Evolutionary conservation across 176 grass and related monocot species (phyloP).

Genomic region (Panicum miliaceum): DNA sequence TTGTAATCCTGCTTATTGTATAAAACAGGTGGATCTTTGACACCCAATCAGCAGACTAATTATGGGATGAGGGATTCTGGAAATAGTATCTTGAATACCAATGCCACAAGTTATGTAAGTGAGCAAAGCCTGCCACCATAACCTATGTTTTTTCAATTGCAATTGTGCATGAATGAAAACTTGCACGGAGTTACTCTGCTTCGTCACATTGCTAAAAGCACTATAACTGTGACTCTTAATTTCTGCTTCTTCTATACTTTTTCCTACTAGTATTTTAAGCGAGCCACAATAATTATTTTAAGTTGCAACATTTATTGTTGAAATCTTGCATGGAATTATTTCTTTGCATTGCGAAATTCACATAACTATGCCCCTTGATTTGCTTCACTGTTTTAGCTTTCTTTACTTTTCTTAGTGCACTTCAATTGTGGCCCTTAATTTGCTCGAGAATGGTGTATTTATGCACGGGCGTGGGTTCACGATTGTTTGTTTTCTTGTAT

Average conservation of each 20-base stretch:
- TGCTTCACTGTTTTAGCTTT: not conserved
- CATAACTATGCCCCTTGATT: not conserved
- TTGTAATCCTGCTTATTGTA: conserved; percentile 42
- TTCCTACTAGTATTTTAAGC: conserved; percentile 42
- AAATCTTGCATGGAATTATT: conserved; percentile 21
- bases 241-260: not conserved
- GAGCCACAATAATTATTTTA: conserved; percentile 26
- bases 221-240: not conserved
- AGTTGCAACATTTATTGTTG: conserved; percentile 20
- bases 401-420: not conserved
- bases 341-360: conserved; percentile 18
- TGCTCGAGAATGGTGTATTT: conserved; percentile 14
- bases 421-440: not conserved
- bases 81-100: conserved; percentile 34
- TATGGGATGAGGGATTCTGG: conserved; percentile 37
- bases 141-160: conserved; percentile 29
- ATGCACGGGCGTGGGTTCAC: not conserved
- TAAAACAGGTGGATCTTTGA: conserved; percentile 55
- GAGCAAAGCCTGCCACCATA: conserved; percentile 19
- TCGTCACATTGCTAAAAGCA: conserved; percentile 25
- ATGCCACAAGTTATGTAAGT: conserved; percentile 54
- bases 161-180: conserved; percentile 16
- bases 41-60: conserved; percentile 42
- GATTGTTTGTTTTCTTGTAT: conserved; percentile 14
- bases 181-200: conserved; percentile 5